Conservation (phyloP, 2,329 filamentous ascomycete species). For the Fusarium graminum region DNA sequence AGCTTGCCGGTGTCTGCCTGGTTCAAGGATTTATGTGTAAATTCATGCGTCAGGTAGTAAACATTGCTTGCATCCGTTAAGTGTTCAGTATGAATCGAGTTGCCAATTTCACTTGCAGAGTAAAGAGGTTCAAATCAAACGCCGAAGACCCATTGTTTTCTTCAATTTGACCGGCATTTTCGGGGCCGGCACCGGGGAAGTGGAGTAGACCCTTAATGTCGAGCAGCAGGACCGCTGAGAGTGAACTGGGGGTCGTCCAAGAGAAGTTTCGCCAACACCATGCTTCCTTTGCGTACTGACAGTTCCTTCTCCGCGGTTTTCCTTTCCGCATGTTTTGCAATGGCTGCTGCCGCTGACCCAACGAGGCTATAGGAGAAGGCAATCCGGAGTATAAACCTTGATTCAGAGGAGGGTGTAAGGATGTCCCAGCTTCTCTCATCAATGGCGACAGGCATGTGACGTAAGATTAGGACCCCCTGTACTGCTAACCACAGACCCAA, state of each 20-base stretch:
- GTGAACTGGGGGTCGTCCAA: background rate
- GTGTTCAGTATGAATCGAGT: background rate
- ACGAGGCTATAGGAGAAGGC: no score
- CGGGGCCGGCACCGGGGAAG: slow-evolving; percentile 9
- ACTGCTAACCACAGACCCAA: no score
- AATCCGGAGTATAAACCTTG: no score
- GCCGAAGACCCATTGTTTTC: slow-evolving; percentile 10
- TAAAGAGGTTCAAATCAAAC: background rate
- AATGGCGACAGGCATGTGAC: no score
- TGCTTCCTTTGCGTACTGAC: background rate
- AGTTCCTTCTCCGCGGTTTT: no score
- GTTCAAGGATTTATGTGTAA: slow-evolving; percentile 34
- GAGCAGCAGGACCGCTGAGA: background rate
- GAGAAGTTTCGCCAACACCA: background rate
- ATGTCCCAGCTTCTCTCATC: no score
- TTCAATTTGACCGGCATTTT: background rate
- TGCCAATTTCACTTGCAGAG: background rate
- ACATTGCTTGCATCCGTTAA: slow-evolving; percentile 11
- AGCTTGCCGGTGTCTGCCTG: slow-evolving; percentile 32
- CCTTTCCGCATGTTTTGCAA: no score
- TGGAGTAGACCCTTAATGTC: slow-evolving; percentile 1
- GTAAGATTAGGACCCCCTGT: no score
- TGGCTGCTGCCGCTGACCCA: no score
- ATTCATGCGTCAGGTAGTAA: slow-evolving; percentile 38
- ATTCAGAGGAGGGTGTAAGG: no score